Evolutionary conservation across 2,329 filamentous ascomycete genomes (phyloP).

Genomic region (Zymoseptoria pseudotritici): DNA sequence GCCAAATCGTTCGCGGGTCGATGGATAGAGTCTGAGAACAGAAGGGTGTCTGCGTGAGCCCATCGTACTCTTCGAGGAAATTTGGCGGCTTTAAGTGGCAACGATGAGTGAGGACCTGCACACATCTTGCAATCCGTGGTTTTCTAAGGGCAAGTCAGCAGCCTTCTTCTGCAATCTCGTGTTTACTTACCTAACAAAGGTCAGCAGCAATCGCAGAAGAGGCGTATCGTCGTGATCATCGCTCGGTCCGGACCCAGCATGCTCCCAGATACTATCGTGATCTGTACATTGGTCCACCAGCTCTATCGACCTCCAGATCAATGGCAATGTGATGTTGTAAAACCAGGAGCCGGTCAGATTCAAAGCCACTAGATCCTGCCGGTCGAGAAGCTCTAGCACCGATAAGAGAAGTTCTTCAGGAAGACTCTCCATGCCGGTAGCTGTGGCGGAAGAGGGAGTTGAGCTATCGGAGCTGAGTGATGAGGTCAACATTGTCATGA

Average conservation of each 20-base stretch:
- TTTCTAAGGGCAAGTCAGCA: background rate
- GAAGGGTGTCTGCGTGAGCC: slow-evolving; percentile 24
- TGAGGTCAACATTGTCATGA: background rate
- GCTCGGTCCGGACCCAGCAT: slow-evolving; percentile 1
- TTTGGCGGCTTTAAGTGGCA: slow-evolving; percentile 42
- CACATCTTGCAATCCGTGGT: slow-evolving; percentile 28
- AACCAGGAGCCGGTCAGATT: slow-evolving; percentile 31
- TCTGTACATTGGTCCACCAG: slow-evolving; percentile 34
- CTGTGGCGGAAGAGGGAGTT: too few relatives aligned
- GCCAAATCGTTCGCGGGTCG: slow-evolving; percentile 33
- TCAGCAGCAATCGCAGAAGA: slow-evolving; percentile 36
- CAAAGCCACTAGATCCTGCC: slow-evolving; percentile 25
- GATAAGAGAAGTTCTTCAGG: slow-evolving; percentile 38
- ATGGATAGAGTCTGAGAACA: slow-evolving; percentile 33
- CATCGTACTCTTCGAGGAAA: slow-evolving; percentile 30
- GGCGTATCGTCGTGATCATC: slow-evolving; percentile 37
- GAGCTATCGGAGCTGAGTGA: background rate
- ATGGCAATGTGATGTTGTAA: slow-evolving; percentile 30
- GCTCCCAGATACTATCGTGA: background rate
- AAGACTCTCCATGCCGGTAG: slow-evolving; percentile 15
- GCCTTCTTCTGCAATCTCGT: background rate
- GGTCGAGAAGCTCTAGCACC: slow-evolving; percentile 31
- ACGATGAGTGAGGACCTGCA: slow-evolving; percentile 38
- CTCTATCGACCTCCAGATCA: slow-evolving; percentile 36
- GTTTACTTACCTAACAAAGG: slow-evolving; percentile 32